phyloP scores from a whole-genome alignment of 1,284 basidiomycete species.

The Leccinum fallax region DNA sequence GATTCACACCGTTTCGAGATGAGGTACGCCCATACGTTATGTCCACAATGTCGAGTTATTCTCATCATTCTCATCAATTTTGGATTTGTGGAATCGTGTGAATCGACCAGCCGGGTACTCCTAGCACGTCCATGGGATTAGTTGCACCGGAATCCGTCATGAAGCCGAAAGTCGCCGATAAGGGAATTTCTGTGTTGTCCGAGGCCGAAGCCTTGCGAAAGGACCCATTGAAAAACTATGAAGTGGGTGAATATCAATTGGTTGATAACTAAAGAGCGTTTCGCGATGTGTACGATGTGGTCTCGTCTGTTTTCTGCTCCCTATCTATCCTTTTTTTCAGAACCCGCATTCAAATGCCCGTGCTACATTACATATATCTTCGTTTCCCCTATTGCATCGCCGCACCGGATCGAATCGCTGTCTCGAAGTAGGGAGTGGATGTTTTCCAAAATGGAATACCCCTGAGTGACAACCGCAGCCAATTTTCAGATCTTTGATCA shows the following conservation, averaged over 20 bases:
- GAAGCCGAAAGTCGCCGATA: conserved; percentile 53
- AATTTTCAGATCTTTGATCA: conserved; percentile 10
- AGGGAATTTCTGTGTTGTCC: conserved; percentile 45
- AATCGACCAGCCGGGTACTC: conserved; percentile 29
- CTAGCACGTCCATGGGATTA: conserved; percentile 27
- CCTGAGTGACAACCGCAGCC: conserved; percentile 22
- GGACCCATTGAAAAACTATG: conserved; percentile 79
- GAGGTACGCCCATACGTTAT: conserved; percentile 47
- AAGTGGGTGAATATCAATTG: conserved; percentile 20
- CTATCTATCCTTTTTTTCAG: conserved; percentile 9
- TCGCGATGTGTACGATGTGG: background rate
- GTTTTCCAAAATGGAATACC: conserved; percentile 20
- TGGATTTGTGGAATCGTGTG: conserved; percentile 13
- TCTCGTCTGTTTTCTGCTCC: conserved; percentile 12
- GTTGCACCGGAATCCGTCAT: conserved; percentile 54
- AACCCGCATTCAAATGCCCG: background rate
- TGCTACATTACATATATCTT: conserved; percentile 7
- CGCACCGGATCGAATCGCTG: conserved; percentile 2
- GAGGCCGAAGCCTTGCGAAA: conserved; percentile 76
- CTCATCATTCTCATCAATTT: conserved; percentile 4
- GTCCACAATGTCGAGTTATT: conserved; percentile 5
- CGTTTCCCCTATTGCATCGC: background rate
- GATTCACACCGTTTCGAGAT: conserved; percentile 69
- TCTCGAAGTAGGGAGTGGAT: background rate
- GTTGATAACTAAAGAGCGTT: conserved; percentile 24